Evolutionary conservation across 257 asterid species (phyloP).

Genomic region (Catharanthus roseus): DNA sequence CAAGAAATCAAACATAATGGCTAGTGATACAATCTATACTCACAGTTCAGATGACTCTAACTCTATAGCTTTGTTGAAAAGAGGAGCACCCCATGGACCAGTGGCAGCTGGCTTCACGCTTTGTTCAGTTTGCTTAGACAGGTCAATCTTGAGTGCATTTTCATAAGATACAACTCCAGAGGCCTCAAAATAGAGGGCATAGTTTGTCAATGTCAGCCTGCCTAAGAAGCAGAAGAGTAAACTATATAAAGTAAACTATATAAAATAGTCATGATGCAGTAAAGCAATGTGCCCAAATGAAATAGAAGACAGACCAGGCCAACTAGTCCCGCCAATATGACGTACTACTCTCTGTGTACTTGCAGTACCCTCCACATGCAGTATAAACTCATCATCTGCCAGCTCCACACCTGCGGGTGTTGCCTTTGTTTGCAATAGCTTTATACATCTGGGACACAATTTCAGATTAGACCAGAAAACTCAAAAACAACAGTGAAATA

Average conservation of each 20-base stretch:
- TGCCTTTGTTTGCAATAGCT: slow-evolving; percentile 67
- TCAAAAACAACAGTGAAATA: background rate
- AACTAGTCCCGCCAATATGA: slow-evolving; percentile 91
- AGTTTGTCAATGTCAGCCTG: slow-evolving; percentile 81
- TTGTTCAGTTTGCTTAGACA: slow-evolving; percentile 51
- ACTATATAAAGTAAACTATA: no score
- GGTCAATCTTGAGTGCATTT: slow-evolving; percentile 65
- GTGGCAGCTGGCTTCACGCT: slow-evolving; percentile 61
- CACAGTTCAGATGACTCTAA: slow-evolving; percentile 71
- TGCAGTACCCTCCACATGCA: slow-evolving; percentile 88
- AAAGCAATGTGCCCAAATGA: background rate
- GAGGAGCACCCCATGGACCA: slow-evolving; percentile 98
- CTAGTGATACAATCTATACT: slow-evolving; percentile 16
- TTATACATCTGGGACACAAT: slow-evolving; percentile 45
- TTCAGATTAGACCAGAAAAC: background rate
- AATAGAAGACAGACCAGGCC: slow-evolving; percentile 61
- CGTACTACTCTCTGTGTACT: slow-evolving; percentile 80
- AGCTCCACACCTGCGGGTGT: slow-evolving; percentile 53
- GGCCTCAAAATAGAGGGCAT: slow-evolving; percentile 88
- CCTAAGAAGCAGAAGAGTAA: slow-evolving; percentile 39
- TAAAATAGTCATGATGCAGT: background rate
- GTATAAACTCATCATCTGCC: slow-evolving; percentile 65
- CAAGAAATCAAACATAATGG: background rate
- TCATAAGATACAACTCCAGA: slow-evolving; percentile 63
- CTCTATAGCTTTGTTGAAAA: slow-evolving; percentile 77